phyloP scores from a whole-genome alignment of 2,329 filamentous ascomycete genomes.

The Aspergillus transmontanensis region DNA sequence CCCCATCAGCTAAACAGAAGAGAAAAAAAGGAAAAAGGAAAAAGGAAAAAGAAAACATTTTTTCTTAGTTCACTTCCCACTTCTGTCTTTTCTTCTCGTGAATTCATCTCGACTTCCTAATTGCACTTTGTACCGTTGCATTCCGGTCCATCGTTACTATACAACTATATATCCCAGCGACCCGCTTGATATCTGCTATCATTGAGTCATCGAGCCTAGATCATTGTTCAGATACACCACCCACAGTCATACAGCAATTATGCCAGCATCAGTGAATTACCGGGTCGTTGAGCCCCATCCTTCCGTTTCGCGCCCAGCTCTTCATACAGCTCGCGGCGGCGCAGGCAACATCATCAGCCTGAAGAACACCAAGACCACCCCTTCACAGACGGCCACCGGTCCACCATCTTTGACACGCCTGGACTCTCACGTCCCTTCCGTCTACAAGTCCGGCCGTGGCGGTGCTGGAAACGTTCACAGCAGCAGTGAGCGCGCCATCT shows the following conservation, averaged over 20 bases:
- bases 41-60: conserved; percentile 15
- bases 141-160: not conserved
- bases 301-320: conserved; percentile 55
- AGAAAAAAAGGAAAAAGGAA: conserved; percentile 10
- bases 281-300: conserved; percentile 65
- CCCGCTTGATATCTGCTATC: not conserved
- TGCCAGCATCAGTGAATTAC: conserved; percentile 47
- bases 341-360: conserved; percentile 61
- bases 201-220: conserved; percentile 6
- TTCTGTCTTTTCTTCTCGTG: not conserved
- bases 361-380: conserved; percentile 54
- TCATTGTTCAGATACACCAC: not conserved
- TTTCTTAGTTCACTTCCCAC: not conserved
- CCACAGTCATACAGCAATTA: conserved; percentile 21
- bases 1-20: conserved; percentile 17
- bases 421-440: conserved; percentile 44
- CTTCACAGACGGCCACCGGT: conserved; percentile 45
- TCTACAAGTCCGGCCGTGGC: conserved; percentile 54
- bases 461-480: conserved; percentile 59
- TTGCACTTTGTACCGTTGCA: not conserved
- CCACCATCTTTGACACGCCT: conserved; percentile 55
- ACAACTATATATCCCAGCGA: not conserved
- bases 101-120: conserved; percentile 16
- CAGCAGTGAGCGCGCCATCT: conserved; percentile 60
- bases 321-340: conserved; percentile 59